Evolutionary conservation across 1,139 yeast genomes (phyloP), one percentile per base, ranked within the genome.

Genomic region (Pichia terricola): DNA sequence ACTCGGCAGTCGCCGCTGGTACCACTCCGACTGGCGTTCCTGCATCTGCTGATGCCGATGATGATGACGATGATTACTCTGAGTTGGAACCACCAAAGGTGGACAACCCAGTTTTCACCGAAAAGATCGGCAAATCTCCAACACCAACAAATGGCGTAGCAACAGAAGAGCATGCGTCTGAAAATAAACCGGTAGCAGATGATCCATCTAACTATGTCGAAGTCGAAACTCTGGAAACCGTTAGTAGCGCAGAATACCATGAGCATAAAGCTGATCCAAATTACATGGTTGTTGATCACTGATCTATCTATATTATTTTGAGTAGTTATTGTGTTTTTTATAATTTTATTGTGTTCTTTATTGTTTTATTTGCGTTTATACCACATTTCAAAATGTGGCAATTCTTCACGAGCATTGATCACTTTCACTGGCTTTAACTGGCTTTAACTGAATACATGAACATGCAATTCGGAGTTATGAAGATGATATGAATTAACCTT

Each of bases 221-320:
- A 39, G 63, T 59, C 50, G 68, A 76, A 5, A 67, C 73, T 10
- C 72, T 74, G 51, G 79, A 74, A 57, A 75, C 77, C 42, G 72
- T 76, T 26, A 65, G 71, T 37, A 75, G 74, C 46, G 58, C 49
- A 22, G 81, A 75, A 50, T 76, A 52, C 54, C 70, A 69, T 45
- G 62, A 61, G 10, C 56, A 75, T 62, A 65, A 63, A 52, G 60
- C 60, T 48, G 67, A 75, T 57, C 77, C 80, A 28, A 60, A 74
- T 54, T 76, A 75, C 57, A 60, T 75, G 57, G 74, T 72, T 53
- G 63, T 75, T 38, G 52, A 66, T 26, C 60, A 59, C 40, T 70
- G 30, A 34, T 40, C 32, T 8, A 11, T 42, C 35, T 35, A 27
- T 40, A 16, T 16, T 16, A 16, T 16, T 16, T 44, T 32, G 34